A percentile compares a stretch with the other conserved stretches of the same genome.
These are phyloP conservation scores for Phytophthora sansomeana DNA, from an alignment of 352 stramenopile species.

Conservation along the genomic window DNA sequence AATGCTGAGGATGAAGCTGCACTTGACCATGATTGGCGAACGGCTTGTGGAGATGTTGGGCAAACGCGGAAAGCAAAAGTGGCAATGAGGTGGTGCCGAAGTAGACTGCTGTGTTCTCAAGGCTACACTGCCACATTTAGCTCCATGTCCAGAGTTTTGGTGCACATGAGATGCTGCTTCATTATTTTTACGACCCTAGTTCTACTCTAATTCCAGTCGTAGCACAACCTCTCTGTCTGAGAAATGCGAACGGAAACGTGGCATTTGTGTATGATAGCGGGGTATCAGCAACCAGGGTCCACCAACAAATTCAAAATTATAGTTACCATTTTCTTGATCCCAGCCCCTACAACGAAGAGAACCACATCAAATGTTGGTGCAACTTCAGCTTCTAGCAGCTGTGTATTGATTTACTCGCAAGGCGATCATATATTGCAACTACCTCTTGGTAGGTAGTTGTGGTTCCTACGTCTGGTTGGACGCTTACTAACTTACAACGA, in stretches of 20 bases:
- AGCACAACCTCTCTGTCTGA: not conserved
- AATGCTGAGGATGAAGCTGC: slow-evolving; percentile 20
- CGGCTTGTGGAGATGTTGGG: not conserved
- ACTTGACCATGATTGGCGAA: slow-evolving; percentile 30
- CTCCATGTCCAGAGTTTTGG: not conserved
- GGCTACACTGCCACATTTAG: slow-evolving; percentile 1
- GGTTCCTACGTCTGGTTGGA: not conserved
- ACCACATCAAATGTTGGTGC: not conserved
- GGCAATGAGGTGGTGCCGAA: not conserved
- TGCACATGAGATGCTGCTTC: slow-evolving; percentile 2
- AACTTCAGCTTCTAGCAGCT: not conserved
- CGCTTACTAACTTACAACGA: slow-evolving; percentile 8
- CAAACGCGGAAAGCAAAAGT: slow-evolving; percentile 19
- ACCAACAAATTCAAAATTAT: no score
- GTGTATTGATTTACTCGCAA: not conserved
- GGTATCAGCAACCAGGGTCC: no score
- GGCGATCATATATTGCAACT: not conserved
- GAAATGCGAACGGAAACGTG: not conserved
- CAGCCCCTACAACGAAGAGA: not conserved
- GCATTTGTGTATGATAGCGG: no score
- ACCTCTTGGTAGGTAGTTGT: not conserved
- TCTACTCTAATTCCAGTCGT: not conserved
- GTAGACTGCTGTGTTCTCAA: not conserved
- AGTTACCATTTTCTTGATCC: not conserved
- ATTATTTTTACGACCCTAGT: slow-evolving; percentile 5